phyloP scores from a whole-genome alignment of 2,329 filamentous ascomycete species.

The Lecanoromycetidae sp. region DNA sequence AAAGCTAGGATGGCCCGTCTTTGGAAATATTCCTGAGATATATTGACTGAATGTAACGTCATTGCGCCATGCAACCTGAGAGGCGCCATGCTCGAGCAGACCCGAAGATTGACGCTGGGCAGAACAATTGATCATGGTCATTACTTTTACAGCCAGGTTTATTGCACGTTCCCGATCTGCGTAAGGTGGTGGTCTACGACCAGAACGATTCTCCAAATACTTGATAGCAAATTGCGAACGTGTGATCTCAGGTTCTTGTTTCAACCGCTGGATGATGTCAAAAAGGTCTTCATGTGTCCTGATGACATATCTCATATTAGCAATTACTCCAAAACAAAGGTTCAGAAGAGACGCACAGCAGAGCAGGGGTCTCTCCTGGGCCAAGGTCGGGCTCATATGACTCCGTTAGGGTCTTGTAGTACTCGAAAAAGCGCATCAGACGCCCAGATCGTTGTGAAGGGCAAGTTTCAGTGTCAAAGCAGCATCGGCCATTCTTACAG shows the following conservation, averaged over 20 bases:
- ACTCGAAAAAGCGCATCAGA: conserved; percentile 20
- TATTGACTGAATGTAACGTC: conserved; percentile 20
- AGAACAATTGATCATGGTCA: conserved; percentile 22
- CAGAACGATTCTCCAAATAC: conserved; percentile 14
- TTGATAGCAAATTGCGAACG: conserved; percentile 13
- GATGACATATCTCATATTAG: too few relatives aligned
- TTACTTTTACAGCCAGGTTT: conserved; percentile 20
- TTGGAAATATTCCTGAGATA: conserved; percentile 19
- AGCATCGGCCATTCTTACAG: conserved; percentile 13
- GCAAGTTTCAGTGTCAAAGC: conserved; percentile 12
- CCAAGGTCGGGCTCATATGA: conserved; percentile 15
- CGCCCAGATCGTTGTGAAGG: conserved; percentile 16
- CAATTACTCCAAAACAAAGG: too few relatives aligned
- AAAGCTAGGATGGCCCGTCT: conserved; percentile 19
- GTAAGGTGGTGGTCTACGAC: conserved; percentile 3
- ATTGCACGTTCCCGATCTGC: conserved; percentile 20
- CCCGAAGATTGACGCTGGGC: conserved; percentile 16
- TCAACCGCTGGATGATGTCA: conserved; percentile 18
- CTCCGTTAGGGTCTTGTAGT: conserved; percentile 18
- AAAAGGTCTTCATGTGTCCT: conserved; percentile 21
- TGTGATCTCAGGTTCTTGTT: conserved; percentile 17
- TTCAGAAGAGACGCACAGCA: too few relatives aligned
- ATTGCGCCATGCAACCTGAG: conserved; percentile 18
- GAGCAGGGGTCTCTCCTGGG: conserved; percentile 14
- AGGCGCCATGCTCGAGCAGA: conserved; percentile 20